Conservation (phyloP, 176 grass and related monocot genomes). For the Alloteropsis semialata region DNA sequence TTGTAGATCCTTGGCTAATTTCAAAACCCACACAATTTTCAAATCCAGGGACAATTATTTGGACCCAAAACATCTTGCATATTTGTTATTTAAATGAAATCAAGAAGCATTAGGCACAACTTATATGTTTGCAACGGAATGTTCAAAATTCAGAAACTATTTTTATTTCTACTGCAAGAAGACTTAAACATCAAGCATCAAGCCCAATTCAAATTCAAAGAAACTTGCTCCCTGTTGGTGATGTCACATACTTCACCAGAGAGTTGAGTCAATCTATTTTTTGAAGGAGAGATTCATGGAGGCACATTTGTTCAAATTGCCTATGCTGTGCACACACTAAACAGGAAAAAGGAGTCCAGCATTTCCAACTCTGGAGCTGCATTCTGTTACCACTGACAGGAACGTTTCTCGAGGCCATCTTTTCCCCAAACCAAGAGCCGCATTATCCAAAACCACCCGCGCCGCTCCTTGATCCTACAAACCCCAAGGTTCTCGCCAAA, state of each 20-base stretch:
- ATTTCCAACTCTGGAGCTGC: conserved; percentile 1
- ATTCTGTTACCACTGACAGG: conserved; percentile 4
- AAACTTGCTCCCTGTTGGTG: not conserved
- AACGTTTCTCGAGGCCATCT: not conserved
- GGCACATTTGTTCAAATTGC: not conserved
- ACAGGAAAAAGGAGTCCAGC: not conserved
- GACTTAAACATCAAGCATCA: conserved; percentile 2
- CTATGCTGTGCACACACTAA: not conserved
- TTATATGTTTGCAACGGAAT: not conserved
- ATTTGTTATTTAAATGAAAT: not conserved
- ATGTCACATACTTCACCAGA: conserved; percentile 1
- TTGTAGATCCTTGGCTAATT: not conserved
- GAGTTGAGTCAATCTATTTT: not conserved
- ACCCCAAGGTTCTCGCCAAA: not conserved
- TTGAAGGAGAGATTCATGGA: not conserved
- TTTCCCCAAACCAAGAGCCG: conserved; percentile 17
- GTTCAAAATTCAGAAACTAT: not conserved
- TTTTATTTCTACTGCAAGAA: not conserved
- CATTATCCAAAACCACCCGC: not conserved
- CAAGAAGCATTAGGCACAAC: not conserved
- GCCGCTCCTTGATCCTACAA: not conserved
- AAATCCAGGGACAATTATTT: not conserved
- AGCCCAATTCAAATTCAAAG: conserved; percentile 8
- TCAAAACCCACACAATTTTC: not conserved
- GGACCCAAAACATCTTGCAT: not conserved